Conservation (phyloP, 352 stramenopile species). For the Salisapilia sapeloensis region DNA sequence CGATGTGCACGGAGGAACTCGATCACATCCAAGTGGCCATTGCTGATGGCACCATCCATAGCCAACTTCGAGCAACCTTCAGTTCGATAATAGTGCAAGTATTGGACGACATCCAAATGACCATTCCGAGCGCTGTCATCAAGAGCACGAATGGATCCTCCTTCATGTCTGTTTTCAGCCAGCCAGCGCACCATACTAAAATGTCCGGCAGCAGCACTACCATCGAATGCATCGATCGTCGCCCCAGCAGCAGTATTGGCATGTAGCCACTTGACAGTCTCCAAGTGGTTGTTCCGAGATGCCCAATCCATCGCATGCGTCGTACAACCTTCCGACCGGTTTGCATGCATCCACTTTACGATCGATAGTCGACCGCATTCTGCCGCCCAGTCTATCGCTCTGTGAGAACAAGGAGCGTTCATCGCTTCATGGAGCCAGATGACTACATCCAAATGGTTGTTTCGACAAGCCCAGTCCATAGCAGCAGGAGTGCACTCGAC, state of each 20-base stretch:
- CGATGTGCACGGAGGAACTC: slow-evolving; percentile 9
- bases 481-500: slow-evolving; percentile 9
- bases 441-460: slow-evolving; percentile 10
- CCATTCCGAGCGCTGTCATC: slow-evolving; percentile 3
- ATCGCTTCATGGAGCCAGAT: slow-evolving; percentile 11
- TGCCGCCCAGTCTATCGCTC: slow-evolving; percentile 8
- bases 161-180: too few relatives aligned
- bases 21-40: slow-evolving; percentile 9
- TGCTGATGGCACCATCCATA: slow-evolving; percentile 8
- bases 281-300: slow-evolving; percentile 6
- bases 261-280: slow-evolving; percentile 12
- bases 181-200: slow-evolving; percentile 18
- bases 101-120: slow-evolving; percentile 4
- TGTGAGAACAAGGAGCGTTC: slow-evolving; percentile 1
- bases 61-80: slow-evolving; percentile 4
- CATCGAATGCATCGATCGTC: slow-evolving; percentile 3
- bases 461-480: slow-evolving; percentile 11
- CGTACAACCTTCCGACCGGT: slow-evolving; percentile 12
- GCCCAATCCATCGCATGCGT: slow-evolving; percentile 11
- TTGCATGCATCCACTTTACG: slow-evolving; percentile 9
- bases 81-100: slow-evolving; percentile 5
- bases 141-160: too few relatives aligned
- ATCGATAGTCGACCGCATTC: slow-evolving; percentile 10
- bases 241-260: slow-evolving; percentile 3
- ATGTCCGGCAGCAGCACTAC: slow-evolving; percentile 13